Percentiles rank a stretch among this genome's conserved stretches.
phyloP scores from a whole-genome alignment of 106 monocot species.

The Dioscorea zingiberensis region DNA sequence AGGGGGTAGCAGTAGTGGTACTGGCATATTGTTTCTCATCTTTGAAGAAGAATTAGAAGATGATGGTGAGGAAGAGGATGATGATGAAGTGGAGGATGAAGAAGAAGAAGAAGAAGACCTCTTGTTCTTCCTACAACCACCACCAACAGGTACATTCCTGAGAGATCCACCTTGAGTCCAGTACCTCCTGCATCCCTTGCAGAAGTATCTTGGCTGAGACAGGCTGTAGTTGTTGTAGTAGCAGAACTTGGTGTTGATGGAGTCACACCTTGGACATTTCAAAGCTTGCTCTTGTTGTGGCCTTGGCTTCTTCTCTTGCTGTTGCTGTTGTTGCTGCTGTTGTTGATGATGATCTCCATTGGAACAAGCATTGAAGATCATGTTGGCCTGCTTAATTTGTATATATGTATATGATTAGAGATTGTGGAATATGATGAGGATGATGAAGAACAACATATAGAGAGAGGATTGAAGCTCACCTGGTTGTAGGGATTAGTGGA shows the following conservation, averaged over 20 bases:
- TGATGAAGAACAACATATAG: too few species aligned
- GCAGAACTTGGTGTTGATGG: conserved; percentile 74
- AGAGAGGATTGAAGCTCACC: too few species aligned
- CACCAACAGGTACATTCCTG: conserved; percentile 7
- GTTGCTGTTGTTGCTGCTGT: background rate
- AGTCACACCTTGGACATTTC: conserved; percentile 45
- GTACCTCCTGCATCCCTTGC: conserved; percentile 8
- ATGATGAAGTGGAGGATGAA: background rate
- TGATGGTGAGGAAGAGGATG: background rate
- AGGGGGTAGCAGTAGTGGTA: background rate
- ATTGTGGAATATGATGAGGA: too few species aligned
- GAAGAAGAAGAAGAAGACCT: background rate
- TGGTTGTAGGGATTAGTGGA: too few species aligned
- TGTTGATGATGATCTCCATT: background rate
- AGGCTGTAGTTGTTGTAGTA: conserved; percentile 88
- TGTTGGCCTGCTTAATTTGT: too few species aligned
- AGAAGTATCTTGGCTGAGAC: conserved; percentile 43
- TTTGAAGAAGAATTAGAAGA: background rate
- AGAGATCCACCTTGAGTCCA: conserved; percentile 9
- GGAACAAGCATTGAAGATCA: too few species aligned
- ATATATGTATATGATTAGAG: too few species aligned
- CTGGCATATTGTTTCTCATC: background rate
- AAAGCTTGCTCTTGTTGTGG: conserved; percentile 14
- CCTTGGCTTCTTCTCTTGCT: conserved; percentile 3
- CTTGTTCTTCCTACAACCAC: conserved; percentile 7